Conservation (phyloP, 768 basidiomycete species). For the Candolleomyces efflorescens region DNA sequence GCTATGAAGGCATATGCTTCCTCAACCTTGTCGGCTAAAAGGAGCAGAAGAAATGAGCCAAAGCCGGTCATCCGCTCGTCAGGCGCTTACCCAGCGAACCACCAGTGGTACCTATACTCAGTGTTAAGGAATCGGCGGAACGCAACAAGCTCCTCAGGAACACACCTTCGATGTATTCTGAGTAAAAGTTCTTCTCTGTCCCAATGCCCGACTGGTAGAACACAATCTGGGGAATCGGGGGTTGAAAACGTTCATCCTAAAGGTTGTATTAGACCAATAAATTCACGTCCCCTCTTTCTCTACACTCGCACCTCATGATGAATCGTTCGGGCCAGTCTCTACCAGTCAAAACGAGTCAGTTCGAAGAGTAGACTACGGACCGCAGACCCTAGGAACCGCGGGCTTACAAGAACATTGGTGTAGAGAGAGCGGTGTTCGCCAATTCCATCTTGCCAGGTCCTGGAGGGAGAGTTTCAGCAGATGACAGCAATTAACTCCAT, state of each 20-base stretch:
- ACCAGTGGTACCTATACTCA: conserved; percentile 54
- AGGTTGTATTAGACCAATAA: no score
- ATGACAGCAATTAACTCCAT: background rate
- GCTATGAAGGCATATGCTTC: conserved; percentile 80
- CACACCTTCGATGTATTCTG: conserved; percentile 57
- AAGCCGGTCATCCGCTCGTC: no score
- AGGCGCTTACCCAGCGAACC: conserved; percentile 46
- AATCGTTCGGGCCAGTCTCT: conserved; percentile 55
- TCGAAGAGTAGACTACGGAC: background rate
- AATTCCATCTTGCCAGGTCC: conserved; percentile 73
- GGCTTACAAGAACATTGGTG: conserved; percentile 54
- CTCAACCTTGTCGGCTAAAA: conserved; percentile 64
- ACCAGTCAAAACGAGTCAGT: background rate
- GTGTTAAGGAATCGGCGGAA: background rate
- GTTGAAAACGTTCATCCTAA: conserved; percentile 32
- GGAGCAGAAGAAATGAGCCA: conserved; percentile 3
- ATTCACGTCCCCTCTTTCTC: no score
- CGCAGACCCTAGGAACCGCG: background rate
- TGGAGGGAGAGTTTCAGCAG: conserved; percentile 19
- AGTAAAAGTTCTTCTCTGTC: conserved; percentile 52
- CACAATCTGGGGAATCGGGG: conserved; percentile 54
- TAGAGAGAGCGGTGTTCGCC: conserved; percentile 40
- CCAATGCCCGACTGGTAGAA: conserved; percentile 63
- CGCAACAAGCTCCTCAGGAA: background rate
- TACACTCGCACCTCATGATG: conserved; percentile 28